phyloP scores from a whole-genome alignment of 352 stramenopile species.

The Aphanomyces invadans region DNA sequence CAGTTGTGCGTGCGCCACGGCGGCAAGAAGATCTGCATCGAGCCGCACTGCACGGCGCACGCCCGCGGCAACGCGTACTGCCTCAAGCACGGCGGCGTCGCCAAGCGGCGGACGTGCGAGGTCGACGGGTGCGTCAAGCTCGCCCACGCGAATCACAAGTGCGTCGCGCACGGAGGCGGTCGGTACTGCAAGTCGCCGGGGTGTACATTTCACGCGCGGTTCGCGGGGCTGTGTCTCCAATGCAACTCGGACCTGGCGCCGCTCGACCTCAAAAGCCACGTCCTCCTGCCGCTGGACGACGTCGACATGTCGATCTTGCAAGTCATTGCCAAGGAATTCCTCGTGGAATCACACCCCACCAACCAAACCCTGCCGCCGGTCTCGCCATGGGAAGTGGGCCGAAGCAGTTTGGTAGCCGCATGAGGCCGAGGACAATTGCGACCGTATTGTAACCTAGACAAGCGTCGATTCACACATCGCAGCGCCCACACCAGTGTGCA shows the following conservation, averaged over 20 bases:
- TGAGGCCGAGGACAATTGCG: too few species aligned
- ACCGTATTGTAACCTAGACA: too few species aligned
- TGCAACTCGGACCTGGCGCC: not conserved
- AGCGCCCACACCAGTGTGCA: too few species aligned
- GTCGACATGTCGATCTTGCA: not conserved
- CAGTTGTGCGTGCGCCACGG: constrained; percentile 13
- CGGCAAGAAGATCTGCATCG: constrained; percentile 12
- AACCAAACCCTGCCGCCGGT: too few species aligned
- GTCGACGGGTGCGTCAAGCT: constrained; percentile 17
- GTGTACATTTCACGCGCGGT: constrained; percentile 11
- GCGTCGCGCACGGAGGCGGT: constrained; percentile 12
- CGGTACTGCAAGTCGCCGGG: constrained; percentile 3
- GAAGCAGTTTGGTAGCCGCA: too few species aligned
- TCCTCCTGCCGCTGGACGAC: not conserved
- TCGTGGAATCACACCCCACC: too few species aligned
- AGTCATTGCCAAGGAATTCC: not conserved
- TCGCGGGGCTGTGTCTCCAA: constrained; percentile 6
- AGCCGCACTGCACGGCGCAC: not conserved
- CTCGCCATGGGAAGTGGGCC: too few species aligned
- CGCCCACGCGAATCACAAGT: constrained; percentile 8
- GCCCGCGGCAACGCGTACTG: constrained; percentile 13
- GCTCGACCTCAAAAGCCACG: not conserved
- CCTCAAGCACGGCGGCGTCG: constrained; percentile 11
- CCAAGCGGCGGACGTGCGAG: not conserved
- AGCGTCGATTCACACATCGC: too few species aligned